phyloP scores from a whole-genome alignment of 441 rosid genomes.

The Eugenia klotzschiana region DNA sequence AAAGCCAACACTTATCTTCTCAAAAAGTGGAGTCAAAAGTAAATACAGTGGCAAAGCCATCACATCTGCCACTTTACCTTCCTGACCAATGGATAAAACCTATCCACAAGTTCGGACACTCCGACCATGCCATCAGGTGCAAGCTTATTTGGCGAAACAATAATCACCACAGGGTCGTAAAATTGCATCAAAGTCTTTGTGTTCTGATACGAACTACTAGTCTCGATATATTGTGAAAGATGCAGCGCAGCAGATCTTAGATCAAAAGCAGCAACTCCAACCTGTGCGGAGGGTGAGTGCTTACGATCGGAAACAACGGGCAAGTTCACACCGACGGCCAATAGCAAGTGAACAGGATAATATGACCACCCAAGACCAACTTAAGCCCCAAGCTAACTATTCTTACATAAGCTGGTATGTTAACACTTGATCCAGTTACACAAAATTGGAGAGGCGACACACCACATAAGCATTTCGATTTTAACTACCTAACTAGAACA shows the following conservation, averaged over 20 bases:
- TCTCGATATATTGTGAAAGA: constrained; percentile 93
- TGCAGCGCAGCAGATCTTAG: constrained; percentile 79
- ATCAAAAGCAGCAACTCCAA: constrained; percentile 94
- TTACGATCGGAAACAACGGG: neutral
- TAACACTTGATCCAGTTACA: neutral
- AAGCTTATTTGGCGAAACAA: constrained; percentile 73
- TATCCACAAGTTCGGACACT: constrained; percentile 67
- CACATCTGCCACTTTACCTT: constrained; percentile 31
- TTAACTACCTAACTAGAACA: neutral
- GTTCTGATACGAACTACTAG: constrained; percentile 89
- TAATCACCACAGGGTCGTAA: constrained; percentile 70
- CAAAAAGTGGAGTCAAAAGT: neutral
- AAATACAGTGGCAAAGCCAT: neutral
- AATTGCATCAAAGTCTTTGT: constrained; percentile 77
- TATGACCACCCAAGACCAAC: neutral
- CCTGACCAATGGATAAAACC: constrained; percentile 46
- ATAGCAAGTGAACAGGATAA: neutral
- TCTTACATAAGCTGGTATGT: neutral
- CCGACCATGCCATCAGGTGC: constrained; percentile 94
- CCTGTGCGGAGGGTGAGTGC: constrained; percentile 25
- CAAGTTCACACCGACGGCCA: neutral
- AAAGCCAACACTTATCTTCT: constrained; percentile 4
- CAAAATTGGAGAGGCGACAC: neutral
- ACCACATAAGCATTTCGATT: neutral
- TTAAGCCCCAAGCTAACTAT: neutral